Percentiles rank a stretch among this genome's conserved stretches.
phyloP scores from a whole-genome alignment of 257 asterid species.

The Petrea volubilis region DNA sequence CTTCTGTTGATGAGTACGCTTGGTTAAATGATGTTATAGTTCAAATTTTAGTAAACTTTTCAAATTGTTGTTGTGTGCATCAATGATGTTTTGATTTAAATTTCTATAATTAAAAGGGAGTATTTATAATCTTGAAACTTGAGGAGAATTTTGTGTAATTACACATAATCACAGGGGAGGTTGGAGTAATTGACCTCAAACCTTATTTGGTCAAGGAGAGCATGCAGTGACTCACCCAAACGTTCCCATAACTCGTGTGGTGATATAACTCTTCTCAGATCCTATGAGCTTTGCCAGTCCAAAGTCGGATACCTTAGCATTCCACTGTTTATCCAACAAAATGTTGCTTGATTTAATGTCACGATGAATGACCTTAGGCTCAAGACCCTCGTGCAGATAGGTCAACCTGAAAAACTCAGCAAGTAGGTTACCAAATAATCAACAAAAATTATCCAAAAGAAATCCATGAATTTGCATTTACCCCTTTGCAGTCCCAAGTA shows the following conservation, averaged over 20 bases:
- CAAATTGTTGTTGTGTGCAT: too few relatives aligned
- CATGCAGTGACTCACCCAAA: slow-evolving; percentile 71
- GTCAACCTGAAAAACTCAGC: slow-evolving; percentile 55
- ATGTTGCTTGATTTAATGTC: slow-evolving; percentile 94
- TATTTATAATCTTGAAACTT: too few relatives aligned
- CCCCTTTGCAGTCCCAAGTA: slow-evolving; percentile 96
- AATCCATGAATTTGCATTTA: slow-evolving; percentile 20
- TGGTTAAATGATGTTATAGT: too few relatives aligned
- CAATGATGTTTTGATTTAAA: too few relatives aligned
- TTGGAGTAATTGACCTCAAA: too few relatives aligned
- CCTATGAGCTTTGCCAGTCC: slow-evolving; percentile 91
- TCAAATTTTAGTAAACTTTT: too few relatives aligned
- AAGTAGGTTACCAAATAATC: not conserved
- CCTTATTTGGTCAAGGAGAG: too few relatives aligned
- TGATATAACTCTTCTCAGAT: slow-evolving; percentile 76
- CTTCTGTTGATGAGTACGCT: too few relatives aligned
- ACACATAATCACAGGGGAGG: too few relatives aligned
- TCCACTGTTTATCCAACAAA: slow-evolving; percentile 76
- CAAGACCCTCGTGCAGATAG: slow-evolving; percentile 92
- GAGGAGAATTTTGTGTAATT: too few relatives aligned
- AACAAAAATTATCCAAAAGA: not conserved
- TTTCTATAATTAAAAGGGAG: too few relatives aligned
- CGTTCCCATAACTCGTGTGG: slow-evolving; percentile 99
- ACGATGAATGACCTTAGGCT: slow-evolving; percentile 94
- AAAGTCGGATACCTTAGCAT: slow-evolving; percentile 83